These are phyloP conservation scores for Aspergillus novoparasiticus DNA, from an alignment of 2,329 filamentous ascomycete species.

Conservation along the genomic window DNA sequence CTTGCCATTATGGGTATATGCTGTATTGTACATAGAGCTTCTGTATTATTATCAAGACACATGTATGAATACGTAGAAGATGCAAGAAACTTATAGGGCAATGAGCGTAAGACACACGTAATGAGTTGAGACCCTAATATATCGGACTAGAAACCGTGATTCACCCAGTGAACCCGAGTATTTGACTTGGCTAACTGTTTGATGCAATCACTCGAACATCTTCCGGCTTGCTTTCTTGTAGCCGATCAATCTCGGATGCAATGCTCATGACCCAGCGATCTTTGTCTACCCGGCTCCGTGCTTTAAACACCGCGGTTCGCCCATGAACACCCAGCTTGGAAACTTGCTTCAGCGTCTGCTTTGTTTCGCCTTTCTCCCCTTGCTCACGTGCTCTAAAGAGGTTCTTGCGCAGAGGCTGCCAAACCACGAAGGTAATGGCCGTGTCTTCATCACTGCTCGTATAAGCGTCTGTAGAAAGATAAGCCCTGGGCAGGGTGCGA, in stretches of 20 bases:
- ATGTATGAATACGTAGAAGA: background rate
- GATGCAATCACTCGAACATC: conserved; percentile 49
- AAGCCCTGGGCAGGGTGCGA: conserved; percentile 61
- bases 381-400: conserved; percentile 54
- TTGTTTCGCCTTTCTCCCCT: conserved; percentile 42
- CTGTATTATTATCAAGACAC: background rate
- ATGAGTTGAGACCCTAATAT: background rate
- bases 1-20: background rate
- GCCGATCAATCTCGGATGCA: conserved; percentile 65
- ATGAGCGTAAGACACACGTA: background rate
- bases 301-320: conserved; percentile 66
- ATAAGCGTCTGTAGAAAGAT: conserved; percentile 60
- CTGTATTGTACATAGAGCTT: conserved; percentile 13
- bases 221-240: conserved; percentile 50
- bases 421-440: conserved; percentile 69
- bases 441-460: conserved; percentile 65
- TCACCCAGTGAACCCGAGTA: background rate
- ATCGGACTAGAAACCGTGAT: no score
- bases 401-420: conserved; percentile 61
- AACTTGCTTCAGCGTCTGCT: conserved; percentile 58
- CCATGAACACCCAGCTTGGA: conserved; percentile 63
- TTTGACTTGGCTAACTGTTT: background rate
- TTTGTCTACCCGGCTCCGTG: conserved; percentile 64
- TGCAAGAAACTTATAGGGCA: no score
- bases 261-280: conserved; percentile 70